Conservation (phyloP, 31 red algal genomes). For the Odonthalia washingtoniensis region DNA sequence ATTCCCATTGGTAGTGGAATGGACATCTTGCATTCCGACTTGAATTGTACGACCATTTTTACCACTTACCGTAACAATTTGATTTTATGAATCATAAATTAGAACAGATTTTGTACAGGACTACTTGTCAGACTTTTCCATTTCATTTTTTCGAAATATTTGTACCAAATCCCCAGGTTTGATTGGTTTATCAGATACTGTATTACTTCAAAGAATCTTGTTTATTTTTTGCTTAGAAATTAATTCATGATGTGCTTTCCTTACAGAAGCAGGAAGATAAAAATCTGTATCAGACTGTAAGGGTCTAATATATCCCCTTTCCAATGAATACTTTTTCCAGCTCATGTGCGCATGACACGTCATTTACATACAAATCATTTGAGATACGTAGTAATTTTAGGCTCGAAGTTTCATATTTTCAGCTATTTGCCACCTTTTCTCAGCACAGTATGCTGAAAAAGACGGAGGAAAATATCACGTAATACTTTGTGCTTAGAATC, state of each 20-base stretch:
- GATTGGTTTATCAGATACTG: not conserved
- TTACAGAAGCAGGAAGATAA: not conserved
- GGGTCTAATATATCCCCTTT: constrained; percentile 18
- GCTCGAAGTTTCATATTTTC: not conserved
- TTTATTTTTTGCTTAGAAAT: constrained; percentile 28
- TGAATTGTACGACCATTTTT: not conserved
- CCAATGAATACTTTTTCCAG: no score
- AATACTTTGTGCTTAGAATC: constrained; percentile 34
- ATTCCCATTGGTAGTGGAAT: not conserved
- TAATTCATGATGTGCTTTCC: not conserved
- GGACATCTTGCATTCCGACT: not conserved
- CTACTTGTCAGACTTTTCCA: constrained; percentile 17
- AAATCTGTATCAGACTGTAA: not conserved
- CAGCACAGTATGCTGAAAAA: no score
- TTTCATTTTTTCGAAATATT: constrained; percentile 8
- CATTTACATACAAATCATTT: constrained; percentile 44
- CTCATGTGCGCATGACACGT: not conserved
- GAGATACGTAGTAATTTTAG: not conserved
- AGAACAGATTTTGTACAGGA: not conserved
- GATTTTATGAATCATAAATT: not conserved
- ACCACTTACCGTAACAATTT: constrained; percentile 14
- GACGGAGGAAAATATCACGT: constrained; percentile 19
- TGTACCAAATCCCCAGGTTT: constrained; percentile 16
- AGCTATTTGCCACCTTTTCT: not conserved
- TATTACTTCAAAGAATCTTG: not conserved